Conservation (phyloP, 345 rosid species). For the Dovyalis caffra region DNA sequence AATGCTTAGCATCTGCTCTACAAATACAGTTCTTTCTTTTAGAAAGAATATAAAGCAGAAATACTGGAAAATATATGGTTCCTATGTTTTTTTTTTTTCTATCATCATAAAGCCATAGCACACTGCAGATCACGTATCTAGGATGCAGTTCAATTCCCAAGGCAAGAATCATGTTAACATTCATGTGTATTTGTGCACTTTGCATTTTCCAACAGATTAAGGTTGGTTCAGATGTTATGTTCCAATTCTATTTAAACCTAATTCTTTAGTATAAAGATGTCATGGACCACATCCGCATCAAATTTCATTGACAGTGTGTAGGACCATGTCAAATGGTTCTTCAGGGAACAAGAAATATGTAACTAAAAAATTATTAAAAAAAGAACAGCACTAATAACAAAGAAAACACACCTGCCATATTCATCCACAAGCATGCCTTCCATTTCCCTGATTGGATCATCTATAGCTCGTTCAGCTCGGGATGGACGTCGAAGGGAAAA, state of each 20-base stretch:
- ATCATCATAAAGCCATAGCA: not conserved
- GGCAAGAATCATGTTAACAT: not conserved
- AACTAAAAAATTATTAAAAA: not conserved
- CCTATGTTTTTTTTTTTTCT: not conserved
- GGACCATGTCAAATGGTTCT: not conserved
- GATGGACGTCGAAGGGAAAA: slow-evolving; percentile 78
- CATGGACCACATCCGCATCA: not conserved
- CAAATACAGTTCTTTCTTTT: not conserved
- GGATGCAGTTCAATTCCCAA: not conserved
- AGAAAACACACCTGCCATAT: slow-evolving; percentile 82
- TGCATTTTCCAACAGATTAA: not conserved
- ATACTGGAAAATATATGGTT: not conserved
- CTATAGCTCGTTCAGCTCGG: slow-evolving; percentile 84
- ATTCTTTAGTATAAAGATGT: not conserved
- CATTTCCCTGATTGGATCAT: slow-evolving; percentile 96
- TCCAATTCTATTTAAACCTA: not conserved
- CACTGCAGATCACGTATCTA: not conserved
- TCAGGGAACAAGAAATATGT: not conserved
- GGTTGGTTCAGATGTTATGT: not conserved
- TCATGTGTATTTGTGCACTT: not conserved
- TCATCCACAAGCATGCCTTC: slow-evolving; percentile 99
- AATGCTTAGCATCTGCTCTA: not conserved
- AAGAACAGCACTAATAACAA: not conserved
- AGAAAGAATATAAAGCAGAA: not conserved
- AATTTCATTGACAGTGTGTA: not conserved